Conservation (phyloP, 2,329 filamentous ascomycete species). For the Fusarium oxysporum region DNA sequence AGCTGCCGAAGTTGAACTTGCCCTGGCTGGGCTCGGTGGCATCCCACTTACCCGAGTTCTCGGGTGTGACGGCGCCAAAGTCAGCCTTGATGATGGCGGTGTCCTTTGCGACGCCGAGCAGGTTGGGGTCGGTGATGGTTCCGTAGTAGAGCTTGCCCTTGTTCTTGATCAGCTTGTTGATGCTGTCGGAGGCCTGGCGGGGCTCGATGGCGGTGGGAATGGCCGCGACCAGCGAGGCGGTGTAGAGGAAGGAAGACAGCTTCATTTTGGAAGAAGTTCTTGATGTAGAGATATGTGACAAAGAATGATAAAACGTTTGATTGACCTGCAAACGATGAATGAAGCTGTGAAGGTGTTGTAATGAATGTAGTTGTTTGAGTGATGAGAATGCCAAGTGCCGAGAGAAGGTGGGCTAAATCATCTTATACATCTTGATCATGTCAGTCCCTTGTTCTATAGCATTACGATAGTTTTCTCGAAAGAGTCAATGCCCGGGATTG, state of each 20-base stretch:
- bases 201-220: conserved; percentile 21
- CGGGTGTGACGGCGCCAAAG: conserved; percentile 74
- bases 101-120: conserved; percentile 56
- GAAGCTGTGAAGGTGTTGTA: neutral
- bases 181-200: conserved; percentile 11
- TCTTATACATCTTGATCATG: conserved; percentile 11
- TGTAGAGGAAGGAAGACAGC: conserved; percentile 22
- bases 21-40: conserved; percentile 52
- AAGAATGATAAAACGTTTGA: conserved; percentile 1
- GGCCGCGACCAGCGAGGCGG: conserved; percentile 28
- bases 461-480: neutral
- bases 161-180: conserved; percentile 57
- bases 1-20: conserved; percentile 66
- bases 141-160: conserved; percentile 74
- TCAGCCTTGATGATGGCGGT: conserved; percentile 66
- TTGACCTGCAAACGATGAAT: conserved; percentile 22
- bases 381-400: conserved; percentile 16
- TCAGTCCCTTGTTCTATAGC: neutral
- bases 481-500: neutral
- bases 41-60: conserved; percentile 80
- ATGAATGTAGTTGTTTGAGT: conserved; percentile 2
- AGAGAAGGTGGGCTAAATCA: neutral
- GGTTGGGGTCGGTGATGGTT: conserved; percentile 65
- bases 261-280: conserved; percentile 6
- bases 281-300: neutral